Base-by-base conservation (phyloP, 1,139 yeast species). In the Saccharomyces uvarum region DNA sequence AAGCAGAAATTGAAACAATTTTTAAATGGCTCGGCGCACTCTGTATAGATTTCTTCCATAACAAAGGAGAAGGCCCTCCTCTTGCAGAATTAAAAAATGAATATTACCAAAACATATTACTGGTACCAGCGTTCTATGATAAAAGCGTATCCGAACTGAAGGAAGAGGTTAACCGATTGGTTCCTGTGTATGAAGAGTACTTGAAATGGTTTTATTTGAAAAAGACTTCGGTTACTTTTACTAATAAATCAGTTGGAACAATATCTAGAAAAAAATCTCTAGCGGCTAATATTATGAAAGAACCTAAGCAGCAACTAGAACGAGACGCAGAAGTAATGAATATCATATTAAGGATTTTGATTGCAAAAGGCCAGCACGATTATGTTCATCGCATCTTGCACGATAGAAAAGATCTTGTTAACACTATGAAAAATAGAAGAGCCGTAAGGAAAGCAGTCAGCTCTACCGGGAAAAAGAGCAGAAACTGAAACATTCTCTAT, bases 41-140 rank as follows among this genome's bases (percentile, higher is more conserved):
- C 41, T 81, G 85, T 57, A 71, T 81, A 53, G 89, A 83, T 57
- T 88, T 88, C 66, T 88, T 89, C 71, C 83, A 88, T 66, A 85
- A 87, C 64, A 84, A 80, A 55, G 96, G 96, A 0, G 86, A 85
- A 51, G 96, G 96, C 0, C 95, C 95, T 0, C 80, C 90, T 0
- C 65, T 87, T 47, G 83, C 79, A 59, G 81, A 80, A 9, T 72
- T 88, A 63, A 84, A 83, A 60, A 81, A 82, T 55, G 81, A 78
- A 50, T 79, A 79, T 46, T 87, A 85, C 66, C 89, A 86, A 66
- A 79, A 83, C 38, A 69, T 88, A 24, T 71, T 84, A 57, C 71
- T 86, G 24, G 75, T 87, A 16, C 89, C 91, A 1, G 83, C 80
- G 0, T 82, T 82, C 64, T 87, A 86, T 64, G 89, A 84, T 59